Evolutionary conservation across 345 rosid species (phyloP).

Genomic region (Populus nigra): DNA sequence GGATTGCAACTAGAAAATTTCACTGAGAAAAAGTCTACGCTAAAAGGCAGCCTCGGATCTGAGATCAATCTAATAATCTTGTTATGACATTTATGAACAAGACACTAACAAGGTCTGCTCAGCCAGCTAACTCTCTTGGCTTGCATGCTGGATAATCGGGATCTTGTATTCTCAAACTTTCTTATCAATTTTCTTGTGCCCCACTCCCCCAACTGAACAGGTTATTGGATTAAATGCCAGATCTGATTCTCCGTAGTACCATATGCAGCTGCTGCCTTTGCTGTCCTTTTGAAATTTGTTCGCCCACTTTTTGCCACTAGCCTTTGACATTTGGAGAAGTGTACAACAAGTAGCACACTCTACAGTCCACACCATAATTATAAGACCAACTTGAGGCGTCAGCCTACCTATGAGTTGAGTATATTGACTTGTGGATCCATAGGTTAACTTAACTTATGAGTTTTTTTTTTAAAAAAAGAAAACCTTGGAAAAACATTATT

Average conservation of each 20-base stretch:
- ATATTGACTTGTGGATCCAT: no score
- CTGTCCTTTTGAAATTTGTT: not conserved
- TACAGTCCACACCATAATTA: no score
- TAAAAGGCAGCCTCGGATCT: not conserved
- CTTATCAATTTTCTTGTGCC: slow-evolving; percentile 11
- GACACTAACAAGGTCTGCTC: not conserved
- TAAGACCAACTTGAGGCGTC: no score
- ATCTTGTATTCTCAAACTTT: not conserved
- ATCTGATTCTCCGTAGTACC: slow-evolving; percentile 35
- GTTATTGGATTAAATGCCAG: slow-evolving; percentile 8
- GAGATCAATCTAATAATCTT: not conserved
- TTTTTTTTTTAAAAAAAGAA: no score
- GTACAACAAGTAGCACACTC: no score
- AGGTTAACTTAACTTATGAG: no score
- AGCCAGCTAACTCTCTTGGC: not conserved
- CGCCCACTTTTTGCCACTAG: not conserved
- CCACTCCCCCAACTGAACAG: not conserved
- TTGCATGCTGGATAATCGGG: slow-evolving; percentile 2
- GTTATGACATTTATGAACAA: not conserved
- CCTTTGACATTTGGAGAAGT: not conserved
- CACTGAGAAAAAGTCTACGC: not conserved
- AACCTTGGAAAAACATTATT: no score
- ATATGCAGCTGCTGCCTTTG: not conserved
- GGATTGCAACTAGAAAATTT: not conserved
- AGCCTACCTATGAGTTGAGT: no score